Conservation (phyloP, 1,284 basidiomycete genomes). For the Pascua guehoae region DNA sequence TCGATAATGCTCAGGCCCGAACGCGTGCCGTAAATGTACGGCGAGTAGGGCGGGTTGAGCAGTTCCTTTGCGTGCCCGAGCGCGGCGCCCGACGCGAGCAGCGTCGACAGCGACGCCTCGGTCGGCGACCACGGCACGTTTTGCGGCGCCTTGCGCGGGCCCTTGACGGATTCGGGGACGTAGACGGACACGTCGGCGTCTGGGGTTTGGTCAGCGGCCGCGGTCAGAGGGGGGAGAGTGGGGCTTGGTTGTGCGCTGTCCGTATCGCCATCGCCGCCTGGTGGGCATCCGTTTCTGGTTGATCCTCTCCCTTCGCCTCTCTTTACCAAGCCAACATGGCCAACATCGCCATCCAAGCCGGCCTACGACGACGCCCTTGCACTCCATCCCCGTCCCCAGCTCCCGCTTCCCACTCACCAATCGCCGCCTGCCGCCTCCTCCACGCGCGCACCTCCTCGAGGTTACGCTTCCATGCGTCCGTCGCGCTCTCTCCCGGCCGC, state of each 20-base stretch:
- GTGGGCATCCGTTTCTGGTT: too few relatives aligned
- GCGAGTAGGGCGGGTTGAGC: slow-evolving; percentile 81
- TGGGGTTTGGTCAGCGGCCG: slow-evolving; percentile 1
- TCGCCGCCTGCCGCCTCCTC: slow-evolving; percentile 29
- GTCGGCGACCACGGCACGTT: slow-evolving; percentile 19
- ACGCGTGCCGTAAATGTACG: slow-evolving; percentile 91
- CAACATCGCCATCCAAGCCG: too few relatives aligned
- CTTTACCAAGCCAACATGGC: too few relatives aligned
- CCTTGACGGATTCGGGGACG: slow-evolving; percentile 17
- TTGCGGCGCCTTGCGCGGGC: slow-evolving; percentile 1
- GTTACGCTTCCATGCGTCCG: slow-evolving; percentile 43
- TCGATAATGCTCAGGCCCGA: slow-evolving; percentile 91
- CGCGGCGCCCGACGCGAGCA: slow-evolving; percentile 89
- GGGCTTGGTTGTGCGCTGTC: background rate
- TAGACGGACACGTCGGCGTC: slow-evolving; percentile 23
- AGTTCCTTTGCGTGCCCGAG: slow-evolving; percentile 81
- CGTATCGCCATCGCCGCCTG: background rate
- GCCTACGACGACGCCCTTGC: too few relatives aligned
- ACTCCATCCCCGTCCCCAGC: background rate
- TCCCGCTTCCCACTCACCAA: slow-evolving; percentile 27
- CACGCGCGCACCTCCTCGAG: slow-evolving; percentile 39
- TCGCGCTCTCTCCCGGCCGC: slow-evolving; percentile 23
- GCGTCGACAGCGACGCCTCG: slow-evolving; percentile 66
- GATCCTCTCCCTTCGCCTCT: too few relatives aligned
- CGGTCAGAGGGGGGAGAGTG: background rate